Percentiles rank a stretch among this genome's conserved stretches.
Evolutionary conservation across 768 basidiomycete genomes (phyloP).

Genomic region (Tylopilus sp.): DNA sequence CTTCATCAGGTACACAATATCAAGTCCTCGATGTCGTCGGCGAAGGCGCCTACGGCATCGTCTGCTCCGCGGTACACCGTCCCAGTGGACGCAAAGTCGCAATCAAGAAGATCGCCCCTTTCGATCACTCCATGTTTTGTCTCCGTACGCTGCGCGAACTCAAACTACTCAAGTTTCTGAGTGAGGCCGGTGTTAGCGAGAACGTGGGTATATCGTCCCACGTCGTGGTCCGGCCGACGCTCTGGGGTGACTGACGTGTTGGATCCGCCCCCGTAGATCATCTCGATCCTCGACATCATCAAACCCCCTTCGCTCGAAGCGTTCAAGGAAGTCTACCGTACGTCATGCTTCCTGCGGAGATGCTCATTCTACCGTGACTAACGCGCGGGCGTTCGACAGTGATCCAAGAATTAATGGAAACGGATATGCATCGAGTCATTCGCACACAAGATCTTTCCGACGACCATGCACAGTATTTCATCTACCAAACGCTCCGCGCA

Average conservation of each 20-base stretch:
- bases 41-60: constrained; percentile 92
- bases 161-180: constrained; percentile 79
- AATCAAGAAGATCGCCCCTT: constrained; percentile 95
- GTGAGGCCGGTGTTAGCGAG: constrained; percentile 86
- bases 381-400: constrained; percentile 40
- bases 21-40: constrained; percentile 85
- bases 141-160: constrained; percentile 86
- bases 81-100: constrained; percentile 90
- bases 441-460: constrained; percentile 92
- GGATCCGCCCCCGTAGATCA: constrained; percentile 52
- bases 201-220: constrained; percentile 47
- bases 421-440: constrained; percentile 96
- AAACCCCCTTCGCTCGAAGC: constrained; percentile 75
- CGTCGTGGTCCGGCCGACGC: background rate
- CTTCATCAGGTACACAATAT: constrained; percentile 68
- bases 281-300: constrained; percentile 87
- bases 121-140: constrained; percentile 95
- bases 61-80: constrained; percentile 87
- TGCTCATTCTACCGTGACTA: background rate
- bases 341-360: constrained; percentile 24
- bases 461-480: constrained; percentile 93
- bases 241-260: background rate
- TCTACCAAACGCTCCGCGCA: constrained; percentile 91
- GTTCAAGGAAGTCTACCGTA: constrained; percentile 84
- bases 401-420: constrained; percentile 92